Evolutionary conservation across 2,329 filamentous ascomycete species (phyloP).

Genomic region (Teratosphaeria viscida): DNA sequence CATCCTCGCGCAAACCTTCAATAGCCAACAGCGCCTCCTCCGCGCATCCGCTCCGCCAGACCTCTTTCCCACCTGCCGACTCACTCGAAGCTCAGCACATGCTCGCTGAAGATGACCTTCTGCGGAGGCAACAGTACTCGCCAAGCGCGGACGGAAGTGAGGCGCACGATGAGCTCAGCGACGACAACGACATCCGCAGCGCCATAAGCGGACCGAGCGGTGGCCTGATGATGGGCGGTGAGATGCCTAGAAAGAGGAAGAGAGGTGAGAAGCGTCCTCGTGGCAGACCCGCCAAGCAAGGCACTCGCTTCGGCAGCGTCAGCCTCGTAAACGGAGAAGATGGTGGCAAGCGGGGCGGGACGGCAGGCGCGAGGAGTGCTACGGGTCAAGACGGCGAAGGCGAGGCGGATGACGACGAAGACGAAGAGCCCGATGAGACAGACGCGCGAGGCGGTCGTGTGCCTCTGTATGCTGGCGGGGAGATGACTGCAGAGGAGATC

Average conservation of each 20-base stretch:
- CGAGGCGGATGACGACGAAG: conserved; percentile 34
- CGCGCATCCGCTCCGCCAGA: conserved; percentile 64
- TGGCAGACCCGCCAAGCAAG: conserved; percentile 15
- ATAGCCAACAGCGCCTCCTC: conserved; percentile 43
- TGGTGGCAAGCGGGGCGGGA: conserved; percentile 11
- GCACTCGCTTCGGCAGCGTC: conserved; percentile 9
- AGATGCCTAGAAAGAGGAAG: conserved; percentile 16
- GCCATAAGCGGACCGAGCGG: conserved; percentile 28
- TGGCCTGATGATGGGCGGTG: conserved; percentile 24
- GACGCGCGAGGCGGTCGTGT: conserved; percentile 41
- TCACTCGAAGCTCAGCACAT: conserved; percentile 42
- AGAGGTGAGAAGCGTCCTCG: conserved; percentile 16
- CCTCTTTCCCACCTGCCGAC: conserved; percentile 58
- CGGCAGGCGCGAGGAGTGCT: conserved; percentile 18
- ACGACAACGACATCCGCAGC: conserved; percentile 26
- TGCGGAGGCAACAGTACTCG: conserved; percentile 12
- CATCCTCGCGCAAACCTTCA: conserved; percentile 60
- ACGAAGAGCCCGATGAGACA: conserved; percentile 49
- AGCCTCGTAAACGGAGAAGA: conserved; percentile 26
- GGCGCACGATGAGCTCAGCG: conserved; percentile 23
- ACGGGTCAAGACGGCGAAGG: conserved; percentile 27
- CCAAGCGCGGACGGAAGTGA: conserved; percentile 14
- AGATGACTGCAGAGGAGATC: conserved; percentile 11
- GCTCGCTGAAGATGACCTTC: conserved; percentile 9
- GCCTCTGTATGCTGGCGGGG: conserved; percentile 13